These are phyloP conservation scores for Pyricularia sp. DNA, from an alignment of 2,329 filamentous ascomycete genomes.

Conservation along the genomic window DNA sequence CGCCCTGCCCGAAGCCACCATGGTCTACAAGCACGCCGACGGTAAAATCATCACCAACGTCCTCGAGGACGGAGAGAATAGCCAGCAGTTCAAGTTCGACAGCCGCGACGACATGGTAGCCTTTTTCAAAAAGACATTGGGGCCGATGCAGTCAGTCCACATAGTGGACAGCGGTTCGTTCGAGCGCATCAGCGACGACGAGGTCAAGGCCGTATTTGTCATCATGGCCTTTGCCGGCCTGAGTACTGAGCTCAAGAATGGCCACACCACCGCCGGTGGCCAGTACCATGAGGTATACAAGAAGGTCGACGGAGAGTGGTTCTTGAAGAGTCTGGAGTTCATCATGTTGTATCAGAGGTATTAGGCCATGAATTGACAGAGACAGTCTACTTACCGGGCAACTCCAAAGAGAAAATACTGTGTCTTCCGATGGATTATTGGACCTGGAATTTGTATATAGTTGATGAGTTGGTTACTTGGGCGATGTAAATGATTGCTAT, in stretches of 20 bases:
- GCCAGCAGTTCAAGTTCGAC: conserved; percentile 4
- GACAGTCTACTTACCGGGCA: not conserved
- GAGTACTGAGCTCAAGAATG: not conserved
- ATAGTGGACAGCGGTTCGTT: conserved; percentile 13
- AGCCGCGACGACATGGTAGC: conserved; percentile 7
- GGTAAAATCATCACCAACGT: not conserved
- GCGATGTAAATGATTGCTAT: too few species aligned
- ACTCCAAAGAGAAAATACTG: not conserved
- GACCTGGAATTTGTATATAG: too few species aligned
- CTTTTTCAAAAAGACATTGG: conserved; percentile 12
- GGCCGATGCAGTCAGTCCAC: conserved; percentile 12
- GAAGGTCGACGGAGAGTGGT: conserved; percentile 6
- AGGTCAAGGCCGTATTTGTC: conserved; percentile 14
- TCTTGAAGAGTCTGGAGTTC: conserved; percentile 5
- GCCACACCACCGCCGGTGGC: conserved; percentile 3
- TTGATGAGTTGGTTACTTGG: too few species aligned
- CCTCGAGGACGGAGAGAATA: not conserved
- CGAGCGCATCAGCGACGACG: conserved; percentile 11
- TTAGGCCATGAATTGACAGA: not conserved
- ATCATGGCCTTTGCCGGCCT: conserved; percentile 3
- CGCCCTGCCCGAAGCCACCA: not conserved
- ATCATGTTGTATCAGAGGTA: conserved; percentile 3
- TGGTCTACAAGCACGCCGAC: not conserved
- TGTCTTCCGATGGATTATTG: not conserved
- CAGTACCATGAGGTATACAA: conserved; percentile 7